Evolutionary conservation across 441 rosid species (phyloP), one percentile per base, ranked within the genome.

Genomic region (Brassica hybrid): DNA sequence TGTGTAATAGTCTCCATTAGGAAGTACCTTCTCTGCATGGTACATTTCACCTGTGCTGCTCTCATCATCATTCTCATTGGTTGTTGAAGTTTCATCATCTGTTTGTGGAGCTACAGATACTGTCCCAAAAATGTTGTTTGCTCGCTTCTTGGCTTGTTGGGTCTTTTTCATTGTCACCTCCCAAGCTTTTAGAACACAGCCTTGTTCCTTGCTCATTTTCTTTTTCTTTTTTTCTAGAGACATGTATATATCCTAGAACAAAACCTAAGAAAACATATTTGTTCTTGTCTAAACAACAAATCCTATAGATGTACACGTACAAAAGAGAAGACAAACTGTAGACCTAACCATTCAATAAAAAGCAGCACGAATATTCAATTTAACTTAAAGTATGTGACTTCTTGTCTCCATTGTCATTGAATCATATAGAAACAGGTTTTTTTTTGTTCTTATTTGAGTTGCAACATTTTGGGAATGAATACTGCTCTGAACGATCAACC

Each of bases 1-100:
- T 1, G 86, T 87, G 63, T 90, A 90, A 69, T 82, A 90, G 75
- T 90, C 94, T 4, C 92, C 90, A 57, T 90, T 90, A 1, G 89
- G 81, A 14, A 90, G 82, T 48, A 88, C 58, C 67, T 83, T 82
- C 75, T 90, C 94, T 0, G 84, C 83, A 2, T 81, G 81, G 81
- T 84, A 85, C 5, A 82, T 62, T 23, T 87, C 87, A 2, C 82
- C 85, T 5, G 19, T 72, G 76, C 69, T 74, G 54, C 50, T 27
- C 10, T 71, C 75, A 38, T 79, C 84, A 8, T 69, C 76, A 11
- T 41, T 76, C 1, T 81, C 85, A 3, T 80, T 84, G 2, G 61
- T 65, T 5, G 74, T 57, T 14, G 68, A 72, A 48, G 43, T 79
- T 10, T 80, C 88, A 12, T 85, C 88, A 11, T 85, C 90, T 41